Base-by-base conservation (phyloP, 208 protist species). In the Wallacemonas sp. region DNA sequence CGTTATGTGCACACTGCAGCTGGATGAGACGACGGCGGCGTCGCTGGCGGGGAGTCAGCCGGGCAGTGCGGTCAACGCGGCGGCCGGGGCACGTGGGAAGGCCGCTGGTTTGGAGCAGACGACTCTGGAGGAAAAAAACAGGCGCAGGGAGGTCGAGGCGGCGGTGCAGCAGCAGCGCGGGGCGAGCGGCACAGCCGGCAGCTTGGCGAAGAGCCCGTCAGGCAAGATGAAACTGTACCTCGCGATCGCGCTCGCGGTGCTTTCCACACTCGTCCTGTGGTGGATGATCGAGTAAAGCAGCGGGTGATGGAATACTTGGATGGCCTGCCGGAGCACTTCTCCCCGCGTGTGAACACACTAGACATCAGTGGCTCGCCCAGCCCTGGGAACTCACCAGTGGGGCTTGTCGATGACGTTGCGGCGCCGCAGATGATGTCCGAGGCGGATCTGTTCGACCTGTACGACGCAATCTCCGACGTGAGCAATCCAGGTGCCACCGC, bases 91-190 rank as follows among this genome's bases (percentile, higher is more conserved):
- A 27, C 10, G 29, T 29, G 62, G 61, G 19, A 58, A 58, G 54
- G 59, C 57, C 33, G 59, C 42, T 2, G 46, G 34, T 19, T 26
- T 54, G 13, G 29, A 59, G 26, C 32, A 66, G 45, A 69, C 62
- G 38, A 48, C 41, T 15, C 29, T 50, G 52, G 17, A 52, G 59
- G 62, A 71, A 34, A 75, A 77, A 65, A 77, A 72, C 50, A 15
- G 39, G 60, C 41, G 58, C 62, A 45, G 42, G 41, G 66, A 55
- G 57, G 58, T 52, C 19, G 66, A 44, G 33, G 54, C 37, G 29
- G 41, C 36, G 34, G 64, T 46, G 29, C 32, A 57, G 37, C 54
- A 46, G 36, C 36, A 63, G 27, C 39, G 39, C 58, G 26, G 13
- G 27, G 38, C 58, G 27, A 33, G 10, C 39, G 22, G 27, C 33